Base-by-base conservation (phyloP, 768 basidiomycete species). In the Kwoniella newhampshirensis region DNA sequence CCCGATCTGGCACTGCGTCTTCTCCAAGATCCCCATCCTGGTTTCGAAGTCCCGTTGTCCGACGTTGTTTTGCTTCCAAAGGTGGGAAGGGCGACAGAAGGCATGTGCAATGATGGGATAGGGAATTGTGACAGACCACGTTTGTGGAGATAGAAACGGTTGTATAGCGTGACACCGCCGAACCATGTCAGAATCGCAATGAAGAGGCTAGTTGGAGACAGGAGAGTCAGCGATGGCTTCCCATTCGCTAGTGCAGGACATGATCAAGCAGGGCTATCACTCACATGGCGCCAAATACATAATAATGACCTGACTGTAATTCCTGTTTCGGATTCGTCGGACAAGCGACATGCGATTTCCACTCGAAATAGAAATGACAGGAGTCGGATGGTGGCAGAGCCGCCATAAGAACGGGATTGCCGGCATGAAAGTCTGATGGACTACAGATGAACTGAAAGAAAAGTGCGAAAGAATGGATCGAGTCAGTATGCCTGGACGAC, bases 291-390 rank as follows among this genome's bases (percentile, higher is more conserved):
- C 81, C 79, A 20, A 88, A 68, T 47, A 84, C 80, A 17, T 82
- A 79, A 35, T 87, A 76, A 59, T 82, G 80, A 17, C 81, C 82
- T 80, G 40, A 53, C 30, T 60, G 64, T 25, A 70, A 79, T 81
- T 75, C 74, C 63, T 35, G 81, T 75, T 53, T 83, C 77, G 42
- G 80, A 36, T 82, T 82, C 0, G 84, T 83, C 8, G 87, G 83
- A 69, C 89, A 91, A 7, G 89, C 89, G 67, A 91, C 89, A 64
- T 84, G 84, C 4, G 87, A 91, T 53, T 81, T 80, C 91, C 91
- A 93, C 78, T 92, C 89, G 36, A 93, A 77, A 56, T 87, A 82
- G 71, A 86, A 91, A 12, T 84, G 82, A 73, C 91, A 93, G 7
- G 84, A 83, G 4, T 72, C 59, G 21, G 56, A 52, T 5, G 70